Evolutionary conservation across 805 yeast genomes (phyloP), one percentile per base, ranked within the genome.

Genomic region (Sugiyamaella valdiviana): DNA sequence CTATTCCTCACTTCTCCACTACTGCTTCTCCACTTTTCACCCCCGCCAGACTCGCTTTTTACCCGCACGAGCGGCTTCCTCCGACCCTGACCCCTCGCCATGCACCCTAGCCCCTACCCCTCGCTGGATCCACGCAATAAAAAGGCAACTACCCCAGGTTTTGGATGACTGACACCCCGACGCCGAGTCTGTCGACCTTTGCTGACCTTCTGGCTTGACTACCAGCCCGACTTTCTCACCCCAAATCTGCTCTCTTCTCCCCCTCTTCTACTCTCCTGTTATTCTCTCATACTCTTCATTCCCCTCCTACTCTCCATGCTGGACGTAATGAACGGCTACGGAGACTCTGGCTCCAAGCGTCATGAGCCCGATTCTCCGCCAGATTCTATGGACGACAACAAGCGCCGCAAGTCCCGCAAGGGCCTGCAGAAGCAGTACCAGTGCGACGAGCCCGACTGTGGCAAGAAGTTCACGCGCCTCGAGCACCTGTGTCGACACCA

Each of bases 401-500:
- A 52, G 36, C 51, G 57, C 0, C 54, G 61, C 6, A 47, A 51
- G 37, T 58, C 63, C 19, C 55, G 64, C 20, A 61, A 60, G 44
- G 64, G 64, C 5, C 56, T 60, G 14, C 57, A 51, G 35, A 61
- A 60, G 42, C 50, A 48, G 38, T 63, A 59, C 41, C 51, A 42
- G 15, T 63, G 67, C 51, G 59, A 56, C 7, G 58, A 56, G 39
- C 51, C 53, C 7, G 57, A 51, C 36, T 56, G 59, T 40, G 54
- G 51, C n/a, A 61, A 61, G 44, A 52, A 42, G 44, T 61, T 61
- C 45, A 59, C 64, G 7, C 47, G 64, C 6, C 44, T 52, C 9
- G 64, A 61, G 45, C 64, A 61, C 40, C 49, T 61, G 14, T 50
- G 47, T 4, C 39, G 64, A 15, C 64, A 61, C 46, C 64, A 61